These are phyloP conservation scores for Pseudovirgaria hyperparasitica DNA, from an alignment of 2,329 filamentous ascomycete genomes.

Conservation along the genomic window DNA sequence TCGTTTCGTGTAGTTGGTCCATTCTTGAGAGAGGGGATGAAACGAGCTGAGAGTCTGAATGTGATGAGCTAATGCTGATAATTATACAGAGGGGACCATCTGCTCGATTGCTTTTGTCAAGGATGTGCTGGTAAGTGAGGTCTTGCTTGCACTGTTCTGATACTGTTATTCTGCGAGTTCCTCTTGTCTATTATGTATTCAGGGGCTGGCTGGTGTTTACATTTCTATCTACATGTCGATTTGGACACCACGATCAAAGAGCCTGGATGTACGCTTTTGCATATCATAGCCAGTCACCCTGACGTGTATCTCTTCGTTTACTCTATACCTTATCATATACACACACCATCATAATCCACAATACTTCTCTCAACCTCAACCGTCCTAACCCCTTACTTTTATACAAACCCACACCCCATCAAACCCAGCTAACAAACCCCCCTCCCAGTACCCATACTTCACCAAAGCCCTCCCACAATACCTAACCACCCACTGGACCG, in stretches of 20 bases:
- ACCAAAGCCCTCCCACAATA: conserved; percentile 51
- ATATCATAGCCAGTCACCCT: conserved; percentile 1
- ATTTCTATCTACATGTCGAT: too few species aligned
- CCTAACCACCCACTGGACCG: conserved; percentile 55
- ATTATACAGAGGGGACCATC: conserved; percentile 58
- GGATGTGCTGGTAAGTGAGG: conserved; percentile 60
- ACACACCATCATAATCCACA: background rate
- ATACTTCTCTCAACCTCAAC: too few species aligned
- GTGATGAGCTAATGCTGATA: too few species aligned
- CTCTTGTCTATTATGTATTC: conserved; percentile 7
- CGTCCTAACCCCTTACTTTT: conserved; percentile 1
- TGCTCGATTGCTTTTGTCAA: conserved; percentile 78
- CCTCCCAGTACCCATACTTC: conserved; percentile 68
- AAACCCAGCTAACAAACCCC: conserved; percentile 16
- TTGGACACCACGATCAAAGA: background rate
- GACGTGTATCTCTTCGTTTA: conserved; percentile 1
- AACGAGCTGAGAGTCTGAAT: too few species aligned
- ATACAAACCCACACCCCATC: background rate
- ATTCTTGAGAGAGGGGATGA: too few species aligned
- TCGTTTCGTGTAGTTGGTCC: too few species aligned
- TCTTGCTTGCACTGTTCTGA: conserved; percentile 10
- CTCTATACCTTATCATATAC: conserved; percentile 1
- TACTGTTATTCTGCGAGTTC: conserved; percentile 7
- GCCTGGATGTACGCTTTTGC: background rate
- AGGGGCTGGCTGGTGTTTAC: too few species aligned